Evolutionary conservation across 2,329 filamentous ascomycete genomes (phyloP).

Genomic region (Botryotinia narcissicola): DNA sequence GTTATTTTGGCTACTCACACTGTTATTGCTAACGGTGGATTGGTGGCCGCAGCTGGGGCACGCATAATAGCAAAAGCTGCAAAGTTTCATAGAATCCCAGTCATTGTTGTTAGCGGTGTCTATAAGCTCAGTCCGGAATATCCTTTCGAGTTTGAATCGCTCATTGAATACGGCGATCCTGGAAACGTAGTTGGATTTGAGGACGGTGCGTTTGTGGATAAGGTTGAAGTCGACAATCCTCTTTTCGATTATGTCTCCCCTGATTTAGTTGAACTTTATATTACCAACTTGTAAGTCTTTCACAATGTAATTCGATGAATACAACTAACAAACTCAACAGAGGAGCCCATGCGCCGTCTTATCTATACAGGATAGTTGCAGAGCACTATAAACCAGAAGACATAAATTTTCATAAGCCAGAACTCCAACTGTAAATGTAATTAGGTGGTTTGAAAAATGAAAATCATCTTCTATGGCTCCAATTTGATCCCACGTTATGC

Average conservation of each 20-base stretch:
- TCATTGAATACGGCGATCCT: constrained; percentile 85
- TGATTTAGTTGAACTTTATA: constrained; percentile 74
- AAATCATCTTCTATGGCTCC: background rate
- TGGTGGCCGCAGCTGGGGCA: constrained; percentile 82
- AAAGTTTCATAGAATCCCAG: constrained; percentile 75
- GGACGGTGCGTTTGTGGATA: constrained; percentile 75
- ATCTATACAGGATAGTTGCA: constrained; percentile 69
- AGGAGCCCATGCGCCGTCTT: constrained; percentile 66
- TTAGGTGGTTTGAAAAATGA: constrained; percentile 5
- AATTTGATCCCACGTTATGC: background rate
- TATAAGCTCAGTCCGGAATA: constrained; percentile 93
- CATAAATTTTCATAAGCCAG: constrained; percentile 54
- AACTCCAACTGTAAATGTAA: constrained; percentile 33
- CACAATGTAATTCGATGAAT: constrained; percentile 28
- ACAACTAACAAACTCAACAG: constrained; percentile 40
- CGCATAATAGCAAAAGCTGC: constrained; percentile 81
- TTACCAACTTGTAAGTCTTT: constrained; percentile 74
- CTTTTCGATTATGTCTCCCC: constrained; percentile 79
- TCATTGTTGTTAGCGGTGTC: constrained; percentile 85
- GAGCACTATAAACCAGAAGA: constrained; percentile 77
- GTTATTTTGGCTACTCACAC: constrained; percentile 87
- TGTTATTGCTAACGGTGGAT: constrained; percentile 82
- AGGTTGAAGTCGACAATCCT: constrained; percentile 74
- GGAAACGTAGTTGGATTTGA: constrained; percentile 73
- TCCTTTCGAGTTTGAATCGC: constrained; percentile 74